Evolutionary conservation across 805 yeast genomes (phyloP), one percentile per base, ranked within the genome.

Genomic region (Candida schatavii): DNA sequence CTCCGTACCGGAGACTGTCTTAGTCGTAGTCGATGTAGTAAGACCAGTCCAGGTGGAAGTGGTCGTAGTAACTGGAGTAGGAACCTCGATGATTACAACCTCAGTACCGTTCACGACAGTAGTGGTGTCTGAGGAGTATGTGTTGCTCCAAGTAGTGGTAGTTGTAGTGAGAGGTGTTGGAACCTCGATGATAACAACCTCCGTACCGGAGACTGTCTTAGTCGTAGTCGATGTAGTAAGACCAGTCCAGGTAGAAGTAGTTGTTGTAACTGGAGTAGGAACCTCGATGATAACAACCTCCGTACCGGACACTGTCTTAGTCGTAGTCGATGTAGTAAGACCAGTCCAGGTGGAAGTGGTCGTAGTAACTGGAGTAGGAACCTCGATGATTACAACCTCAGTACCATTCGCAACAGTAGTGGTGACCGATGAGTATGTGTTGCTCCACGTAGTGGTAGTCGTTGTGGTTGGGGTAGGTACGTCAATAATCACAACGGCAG

Each of bases 301-400:
- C 13, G 34, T 30, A 10, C 17, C 34, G 9, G 41, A 43, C 3
- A 40, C 46, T 13, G 49, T 29, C 18, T 27, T 37, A 9, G 63
- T 58, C 3, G 59, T 55, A 11, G 51, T 45, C 17, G 21, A 13
- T 7, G 58, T 52, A 3, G 48, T 37, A 2, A 55, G 15, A 4
- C 55, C 59, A 19, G 57, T 49, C 47, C 52, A 51, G 20, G 64
- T 53, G 15, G 45, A 46, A 2, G 55, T 55, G 31, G 17, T 23
- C 11, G 35, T 38, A 15, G 17, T 17, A 26, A 37, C 25, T 13
- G 40, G 33, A 15, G 33, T 27, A 9, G 55, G 55, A 9, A 49
- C 48, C 2, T 48, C 48, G 9, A 51, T 37, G 10, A 51, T 35
- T 7, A 43, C 44, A 9, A 47, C 39, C 3, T 25, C 43, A 4